Base-by-base conservation (phyloP, 169 alveolate species). In the Sarcocystis neurona region DNA sequence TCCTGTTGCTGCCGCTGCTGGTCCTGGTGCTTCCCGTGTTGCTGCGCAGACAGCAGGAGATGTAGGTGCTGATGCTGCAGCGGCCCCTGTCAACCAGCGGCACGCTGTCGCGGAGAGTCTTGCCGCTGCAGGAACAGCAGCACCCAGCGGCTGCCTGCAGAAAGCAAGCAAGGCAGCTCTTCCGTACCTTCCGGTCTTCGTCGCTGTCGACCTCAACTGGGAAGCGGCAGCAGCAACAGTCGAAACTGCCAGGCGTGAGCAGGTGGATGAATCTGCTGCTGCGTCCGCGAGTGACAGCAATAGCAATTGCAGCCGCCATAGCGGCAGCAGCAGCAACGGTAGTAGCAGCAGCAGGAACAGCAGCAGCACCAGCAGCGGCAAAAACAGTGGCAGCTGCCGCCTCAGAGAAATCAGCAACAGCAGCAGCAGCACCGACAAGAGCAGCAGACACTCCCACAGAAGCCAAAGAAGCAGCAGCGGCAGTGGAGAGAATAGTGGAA, bases 201-300 rank as follows among this genome's bases (percentile, higher is more conserved):
- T 63, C 43, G 75, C 75, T 15, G 75, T 63, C 75, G 75, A 63
- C 75, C 32, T 37, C 75, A 63, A 63, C 43, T 41, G 27, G 27
- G 27, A 37, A 0, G 75, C 75, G n/a, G 32, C 75, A 5, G 41
- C 1, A n/a, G 75, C 75, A 18, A 63, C 75, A 1, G 44, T 63
- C 46, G 75, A 63, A 43, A 63, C 75, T 1, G 75, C 75, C 46
- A 37, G 41, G 8, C 75, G 75, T 15, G 39, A 37, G 8, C 46
- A 27, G 75, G n/a, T 3, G 41, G 32, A 15, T 41, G 75, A 63
- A 15, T 0, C 37, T 18, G 32, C 20, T 6, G 75, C 10, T 10
- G 0, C 20, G 44, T 10, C 20, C 27, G 75, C 4, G n/a, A 5
- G 75, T 2, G 32, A 58, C 32, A 6, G n/a, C n/a, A n/a, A n/a